Evolutionary conservation across 1,284 basidiomycete genomes (phyloP).

Genomic region (Rhodofomes roseus): DNA sequence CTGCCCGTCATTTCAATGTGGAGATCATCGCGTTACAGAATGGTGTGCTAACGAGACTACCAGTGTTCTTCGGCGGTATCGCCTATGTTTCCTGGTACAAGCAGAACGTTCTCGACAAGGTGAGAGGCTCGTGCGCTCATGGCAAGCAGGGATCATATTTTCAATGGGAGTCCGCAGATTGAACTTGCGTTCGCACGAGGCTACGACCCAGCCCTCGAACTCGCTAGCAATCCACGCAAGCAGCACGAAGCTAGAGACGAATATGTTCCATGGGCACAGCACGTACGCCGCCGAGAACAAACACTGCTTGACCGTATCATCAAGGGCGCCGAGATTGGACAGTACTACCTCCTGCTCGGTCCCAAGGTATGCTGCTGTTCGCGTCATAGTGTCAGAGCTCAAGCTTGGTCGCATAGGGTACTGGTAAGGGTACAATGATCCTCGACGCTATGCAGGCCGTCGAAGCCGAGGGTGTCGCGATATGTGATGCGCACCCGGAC

Average conservation of each 20-base stretch:
- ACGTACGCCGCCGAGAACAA: slow-evolving; percentile 71
- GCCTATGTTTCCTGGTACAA: slow-evolving; percentile 80
- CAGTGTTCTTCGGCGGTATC: slow-evolving; percentile 51
- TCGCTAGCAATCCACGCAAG: slow-evolving; percentile 46
- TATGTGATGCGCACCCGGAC: slow-evolving; percentile 61
- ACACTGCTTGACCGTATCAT: slow-evolving; percentile 76
- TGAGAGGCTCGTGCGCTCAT: slow-evolving; percentile 22
- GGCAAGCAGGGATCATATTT: slow-evolving; percentile 14
- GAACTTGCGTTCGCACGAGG: slow-evolving; percentile 62
- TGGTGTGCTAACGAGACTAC: no score
- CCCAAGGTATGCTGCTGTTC: slow-evolving; percentile 52
- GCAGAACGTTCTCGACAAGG: slow-evolving; percentile 74
- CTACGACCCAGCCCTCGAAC: slow-evolving; percentile 77
- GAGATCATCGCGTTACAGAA: no score
- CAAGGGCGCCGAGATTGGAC: slow-evolving; percentile 63
- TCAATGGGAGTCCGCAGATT: slow-evolving; percentile 36
- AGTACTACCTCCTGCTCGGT: slow-evolving; percentile 75
- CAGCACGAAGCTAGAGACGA: slow-evolving; percentile 30
- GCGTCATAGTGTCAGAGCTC: no score
- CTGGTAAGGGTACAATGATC: slow-evolving; percentile 77
- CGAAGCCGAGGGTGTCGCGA: slow-evolving; percentile 63
- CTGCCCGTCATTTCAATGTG: no score
- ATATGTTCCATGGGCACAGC: slow-evolving; percentile 50
- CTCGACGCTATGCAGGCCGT: slow-evolving; percentile 75
- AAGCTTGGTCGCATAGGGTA: slow-evolving; percentile 34